phyloP scores from a whole-genome alignment of 2,329 filamentous ascomycete species.

The Sporothrix sp. region DNA sequence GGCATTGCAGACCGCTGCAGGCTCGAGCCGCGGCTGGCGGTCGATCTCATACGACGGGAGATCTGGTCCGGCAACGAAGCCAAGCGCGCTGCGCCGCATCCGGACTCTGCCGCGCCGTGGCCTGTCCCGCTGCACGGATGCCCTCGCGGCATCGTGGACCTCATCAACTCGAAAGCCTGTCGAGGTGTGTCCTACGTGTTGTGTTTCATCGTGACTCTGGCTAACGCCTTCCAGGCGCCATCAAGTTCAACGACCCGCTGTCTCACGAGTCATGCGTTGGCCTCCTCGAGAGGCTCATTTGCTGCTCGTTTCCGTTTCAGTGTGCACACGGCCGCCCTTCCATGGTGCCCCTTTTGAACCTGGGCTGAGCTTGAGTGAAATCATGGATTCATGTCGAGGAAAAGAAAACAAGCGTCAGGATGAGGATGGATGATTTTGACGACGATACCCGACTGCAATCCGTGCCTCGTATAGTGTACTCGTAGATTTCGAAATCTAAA shows the following conservation, averaged over 20 bases:
- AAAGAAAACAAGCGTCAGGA: background rate
- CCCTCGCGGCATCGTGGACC: conserved; percentile 64
- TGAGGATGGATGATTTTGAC: too few species aligned
- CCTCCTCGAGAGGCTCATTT: conserved; percentile 47
- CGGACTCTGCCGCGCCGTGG: conserved; percentile 34
- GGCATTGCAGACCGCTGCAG: conserved; percentile 68
- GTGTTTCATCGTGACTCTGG: too few species aligned
- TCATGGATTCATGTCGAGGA: background rate
- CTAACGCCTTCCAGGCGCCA: conserved; percentile 38
- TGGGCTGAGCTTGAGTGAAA: conserved; percentile 28
- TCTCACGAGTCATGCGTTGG: conserved; percentile 45
- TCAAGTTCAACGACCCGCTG: conserved; percentile 77
- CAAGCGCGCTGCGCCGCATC: conserved; percentile 18
- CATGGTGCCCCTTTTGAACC: conserved; percentile 51
- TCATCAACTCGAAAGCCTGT: conserved; percentile 68
- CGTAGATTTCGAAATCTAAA: too few species aligned
- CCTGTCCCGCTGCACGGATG: conserved; percentile 55
- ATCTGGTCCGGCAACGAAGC: conserved; percentile 54
- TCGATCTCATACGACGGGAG: conserved; percentile 65
- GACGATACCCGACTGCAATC: too few species aligned
- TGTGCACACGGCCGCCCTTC: conserved; percentile 71
- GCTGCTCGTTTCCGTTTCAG: conserved; percentile 66
- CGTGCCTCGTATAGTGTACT: too few species aligned
- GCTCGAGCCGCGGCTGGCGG: conserved; percentile 58
- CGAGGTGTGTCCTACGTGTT: conserved; percentile 50